These are phyloP conservation scores for Mycena leptocephala DNA, from an alignment of 768 basidiomycete species.

Conservation along the genomic window DNA sequence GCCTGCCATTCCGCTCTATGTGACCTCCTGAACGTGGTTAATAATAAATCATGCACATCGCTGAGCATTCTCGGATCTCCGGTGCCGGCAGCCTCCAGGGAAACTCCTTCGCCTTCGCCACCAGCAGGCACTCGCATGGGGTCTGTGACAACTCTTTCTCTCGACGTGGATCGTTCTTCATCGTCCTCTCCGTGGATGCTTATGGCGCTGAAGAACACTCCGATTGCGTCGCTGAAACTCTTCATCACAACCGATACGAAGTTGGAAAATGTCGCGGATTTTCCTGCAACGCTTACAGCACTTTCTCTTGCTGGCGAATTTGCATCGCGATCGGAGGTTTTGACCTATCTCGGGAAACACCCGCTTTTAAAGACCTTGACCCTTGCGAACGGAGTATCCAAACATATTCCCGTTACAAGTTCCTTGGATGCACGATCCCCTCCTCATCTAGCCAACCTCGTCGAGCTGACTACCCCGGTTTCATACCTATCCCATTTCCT, in stretches of 20 bases:
- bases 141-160: not conserved
- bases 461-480: not conserved
- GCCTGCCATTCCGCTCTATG: not conserved
- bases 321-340: not conserved
- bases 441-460: not conserved
- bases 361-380: not conserved
- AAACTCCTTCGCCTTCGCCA: not conserved
- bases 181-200: not conserved
- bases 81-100: not conserved
- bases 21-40: not conserved
- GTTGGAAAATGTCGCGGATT: not conserved
- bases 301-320: not conserved
- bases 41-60: not conserved
- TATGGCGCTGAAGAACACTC: not conserved
- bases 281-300: not conserved
- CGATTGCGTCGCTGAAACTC: not conserved
- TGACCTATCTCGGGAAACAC: not conserved
- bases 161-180: not conserved
- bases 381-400: not conserved
- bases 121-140: not conserved
- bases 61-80: not conserved
- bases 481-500: not conserved
- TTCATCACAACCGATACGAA: not conserved
- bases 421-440: no score
- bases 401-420: not conserved